Conservation (phyloP, 768 basidiomycete genomes). For the Hygrophorus russula region DNA sequence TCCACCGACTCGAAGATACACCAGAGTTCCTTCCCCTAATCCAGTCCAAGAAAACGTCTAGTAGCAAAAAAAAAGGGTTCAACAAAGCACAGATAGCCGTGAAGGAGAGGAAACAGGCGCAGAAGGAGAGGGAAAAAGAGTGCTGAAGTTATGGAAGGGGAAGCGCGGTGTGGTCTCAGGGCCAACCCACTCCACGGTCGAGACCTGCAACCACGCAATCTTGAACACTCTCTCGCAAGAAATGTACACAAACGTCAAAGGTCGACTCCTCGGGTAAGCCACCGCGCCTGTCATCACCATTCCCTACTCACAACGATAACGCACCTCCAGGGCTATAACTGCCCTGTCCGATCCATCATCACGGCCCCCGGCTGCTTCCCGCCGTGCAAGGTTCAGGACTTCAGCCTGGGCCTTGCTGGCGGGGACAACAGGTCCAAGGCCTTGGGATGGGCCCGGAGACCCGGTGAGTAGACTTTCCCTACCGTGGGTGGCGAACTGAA, state of each 20-base stretch:
- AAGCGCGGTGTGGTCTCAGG: too few species aligned
- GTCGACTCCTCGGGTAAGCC: constrained; percentile 47
- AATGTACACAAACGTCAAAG: constrained; percentile 23
- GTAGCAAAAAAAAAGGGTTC: too few species aligned
- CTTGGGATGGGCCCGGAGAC: constrained; percentile 43
- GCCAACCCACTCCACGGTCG: too few species aligned
- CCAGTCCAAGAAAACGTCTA: too few species aligned
- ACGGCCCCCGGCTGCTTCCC: constrained; percentile 27
- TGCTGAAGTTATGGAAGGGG: too few species aligned
- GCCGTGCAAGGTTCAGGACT: constrained; percentile 32
- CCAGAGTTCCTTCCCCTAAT: too few species aligned
- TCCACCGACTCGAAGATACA: too few species aligned
- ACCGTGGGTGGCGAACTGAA: neutral
- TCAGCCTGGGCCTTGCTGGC: constrained; percentile 37
- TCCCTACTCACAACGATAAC: too few species aligned
- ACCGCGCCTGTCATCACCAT: too few species aligned
- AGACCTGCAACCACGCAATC: constrained; percentile 13
- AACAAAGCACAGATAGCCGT: too few species aligned
- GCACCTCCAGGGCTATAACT: constrained; percentile 44
- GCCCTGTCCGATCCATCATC: constrained; percentile 22
- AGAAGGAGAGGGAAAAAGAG: too few species aligned
- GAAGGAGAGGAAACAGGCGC: too few species aligned
- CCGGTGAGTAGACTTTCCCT: constrained; percentile 47
- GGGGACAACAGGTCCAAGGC: constrained; percentile 21
- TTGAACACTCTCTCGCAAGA: constrained; percentile 19